Base-by-base conservation (phyloP, 2,329 filamentous ascomycete species). In the Neofusicoccum cordaticola region DNA sequence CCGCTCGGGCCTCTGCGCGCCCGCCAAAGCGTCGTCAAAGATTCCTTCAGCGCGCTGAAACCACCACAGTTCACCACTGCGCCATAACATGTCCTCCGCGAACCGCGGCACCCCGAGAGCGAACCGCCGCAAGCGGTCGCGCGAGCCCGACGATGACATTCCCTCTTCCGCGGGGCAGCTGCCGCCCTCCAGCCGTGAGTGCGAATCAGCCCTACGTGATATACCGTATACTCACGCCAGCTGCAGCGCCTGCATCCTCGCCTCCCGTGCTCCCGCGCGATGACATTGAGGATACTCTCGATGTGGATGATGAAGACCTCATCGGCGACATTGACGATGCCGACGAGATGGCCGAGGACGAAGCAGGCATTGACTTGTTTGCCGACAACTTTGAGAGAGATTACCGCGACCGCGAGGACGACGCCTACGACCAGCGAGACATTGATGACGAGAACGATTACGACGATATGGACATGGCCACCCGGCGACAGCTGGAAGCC, bases 61-160 rank as follows among this genome's bases (percentile, higher is more conserved):
- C 35, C 47, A 22, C 5, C 22, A 44, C 74, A 96, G 91, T 83
- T 96, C 92, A 77, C 93, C 93, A 75, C 84, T 96, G 67, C 88
- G 90, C 78, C 85, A 88, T 71, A 92, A 88, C 79, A 90, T 91
- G 83, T 88, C 89, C 66, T 93, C 93, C 69, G 92, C 89, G 71
- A 97, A 96, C 79, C 88, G 92, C 70, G 91, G 92, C 62, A 76
- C 84, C 64, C 78, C 79, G 17, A 80, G 79, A 62, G 71, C 80
- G 68, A 84, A 80, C 68, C 79, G 83, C 67, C 83, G 86, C 66
- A 90, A 90, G 77, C 85, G 88, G 71, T 82, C 83, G 41, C 84
- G 88, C 78, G 88, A 90, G 71, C 83, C 84, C 66, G 88, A 89
- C 70, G 84, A 88, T 71, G 85, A 87, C 62, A 73, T 82, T 48